phyloP scores from a whole-genome alignment of 2,329 filamentous ascomycete species.

The Sporothrix globosa region DNA sequence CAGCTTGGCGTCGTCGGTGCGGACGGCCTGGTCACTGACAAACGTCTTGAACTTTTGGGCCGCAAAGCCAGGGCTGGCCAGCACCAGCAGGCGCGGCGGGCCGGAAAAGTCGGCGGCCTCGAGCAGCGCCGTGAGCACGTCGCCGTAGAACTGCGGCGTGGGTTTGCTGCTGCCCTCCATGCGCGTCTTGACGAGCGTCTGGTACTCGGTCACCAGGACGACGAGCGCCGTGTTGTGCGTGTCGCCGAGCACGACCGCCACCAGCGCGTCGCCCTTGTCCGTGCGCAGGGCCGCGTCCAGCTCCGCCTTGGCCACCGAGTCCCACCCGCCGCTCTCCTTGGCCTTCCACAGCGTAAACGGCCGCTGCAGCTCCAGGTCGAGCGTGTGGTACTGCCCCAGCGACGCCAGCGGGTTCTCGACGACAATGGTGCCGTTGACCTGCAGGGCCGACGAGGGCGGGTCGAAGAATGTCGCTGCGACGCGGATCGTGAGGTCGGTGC shows the following conservation, averaged over 20 bases:
- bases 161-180: constrained; percentile 69
- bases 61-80: constrained; percentile 88
- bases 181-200: constrained; percentile 72
- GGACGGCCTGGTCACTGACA: constrained; percentile 62
- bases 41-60: constrained; percentile 79
- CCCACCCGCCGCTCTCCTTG: constrained; percentile 66
- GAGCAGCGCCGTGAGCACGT: constrained; percentile 72
- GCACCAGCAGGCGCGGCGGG: constrained; percentile 68
- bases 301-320: constrained; percentile 79
- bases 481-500: constrained; percentile 60
- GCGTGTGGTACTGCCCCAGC: constrained; percentile 61
- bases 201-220: constrained; percentile 78
- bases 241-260: constrained; percentile 93
- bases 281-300: constrained; percentile 78
- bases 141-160: constrained; percentile 76
- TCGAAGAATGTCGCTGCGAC: constrained; percentile 64
- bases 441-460: constrained; percentile 57
- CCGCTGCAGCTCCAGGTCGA: constrained; percentile 83
- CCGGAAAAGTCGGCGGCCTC: constrained; percentile 75
- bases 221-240: constrained; percentile 70
- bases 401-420: constrained; percentile 58
- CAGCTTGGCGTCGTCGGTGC: constrained; percentile 69
- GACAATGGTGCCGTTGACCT: constrained; percentile 59
- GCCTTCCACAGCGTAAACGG: constrained; percentile 85
- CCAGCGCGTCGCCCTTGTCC: constrained; percentile 78